These are phyloP conservation scores for Nakaseomyces glabratus DNA, from an alignment of 1,139 yeast species.

Conservation along the genomic window DNA sequence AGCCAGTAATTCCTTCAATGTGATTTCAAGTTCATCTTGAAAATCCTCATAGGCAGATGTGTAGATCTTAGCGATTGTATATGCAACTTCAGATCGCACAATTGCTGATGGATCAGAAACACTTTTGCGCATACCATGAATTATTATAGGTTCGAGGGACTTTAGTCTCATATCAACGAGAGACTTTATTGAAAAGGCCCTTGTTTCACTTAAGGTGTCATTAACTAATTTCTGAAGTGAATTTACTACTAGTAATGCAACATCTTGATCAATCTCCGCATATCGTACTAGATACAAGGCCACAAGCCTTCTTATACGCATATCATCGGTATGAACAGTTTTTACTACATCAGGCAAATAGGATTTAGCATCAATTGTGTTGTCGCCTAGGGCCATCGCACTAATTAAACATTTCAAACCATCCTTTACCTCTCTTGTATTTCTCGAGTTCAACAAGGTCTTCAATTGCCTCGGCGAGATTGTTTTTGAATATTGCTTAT, in stretches of 20 bases:
- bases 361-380: constrained; percentile 34
- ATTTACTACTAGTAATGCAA: constrained; percentile 80
- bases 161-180: constrained; percentile 73
- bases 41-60: constrained; percentile 29
- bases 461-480: constrained; percentile 56
- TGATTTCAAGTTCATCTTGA: constrained; percentile 40
- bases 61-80: constrained; percentile 63
- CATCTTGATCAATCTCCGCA: constrained; percentile 80
- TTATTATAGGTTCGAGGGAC: constrained; percentile 70
- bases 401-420: constrained; percentile 75
- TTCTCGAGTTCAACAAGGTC: constrained; percentile 56
- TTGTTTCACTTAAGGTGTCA: constrained; percentile 56
- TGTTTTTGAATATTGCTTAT: constrained; percentile 33
- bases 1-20: constrained; percentile 45
- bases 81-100: constrained; percentile 74
- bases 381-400: constrained; percentile 56
- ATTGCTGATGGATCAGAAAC: constrained; percentile 62
- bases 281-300: constrained; percentile 66
- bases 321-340: constrained; percentile 65
- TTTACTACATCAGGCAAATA: constrained; percentile 80
- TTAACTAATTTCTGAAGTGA: constrained; percentile 77
- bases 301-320: constrained; percentile 67
- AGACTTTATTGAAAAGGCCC: constrained; percentile 71
- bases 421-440: constrained; percentile 59
- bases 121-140: constrained; percentile 63